Evolutionary conservation across 225 moss, liverwort and hornwort species (phyloP).

Genomic region (Antitrichia curtipendula): DNA sequence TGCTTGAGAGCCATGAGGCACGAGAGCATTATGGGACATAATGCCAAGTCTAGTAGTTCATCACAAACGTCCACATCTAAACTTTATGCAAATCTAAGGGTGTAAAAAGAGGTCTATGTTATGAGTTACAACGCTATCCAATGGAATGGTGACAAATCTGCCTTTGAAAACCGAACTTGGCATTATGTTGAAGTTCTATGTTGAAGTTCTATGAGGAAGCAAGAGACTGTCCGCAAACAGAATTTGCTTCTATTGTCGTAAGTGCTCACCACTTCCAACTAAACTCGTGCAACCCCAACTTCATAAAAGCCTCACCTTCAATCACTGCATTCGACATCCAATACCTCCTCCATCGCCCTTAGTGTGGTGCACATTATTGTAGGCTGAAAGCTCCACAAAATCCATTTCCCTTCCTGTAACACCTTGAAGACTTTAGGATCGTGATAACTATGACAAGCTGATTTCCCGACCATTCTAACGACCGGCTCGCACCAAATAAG

Average conservation of each 20-base stretch:
- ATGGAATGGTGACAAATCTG: no score
- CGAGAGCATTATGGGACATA: no score
- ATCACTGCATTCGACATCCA: conserved; percentile 77
- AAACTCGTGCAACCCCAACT: neutral
- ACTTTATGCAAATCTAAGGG: no score
- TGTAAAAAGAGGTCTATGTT: no score
- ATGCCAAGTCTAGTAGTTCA: no score
- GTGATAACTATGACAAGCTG: neutral
- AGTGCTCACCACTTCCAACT: neutral
- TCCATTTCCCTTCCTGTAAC: conserved; percentile 82
- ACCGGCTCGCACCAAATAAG: neutral
- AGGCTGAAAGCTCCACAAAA: conserved; percentile 76
- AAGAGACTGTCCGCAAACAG: neutral
- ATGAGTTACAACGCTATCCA: no score
- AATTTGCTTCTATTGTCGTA: neutral
- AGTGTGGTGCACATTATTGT: conserved; percentile 61
- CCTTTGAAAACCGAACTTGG: no score
- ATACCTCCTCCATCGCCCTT: conserved; percentile 36
- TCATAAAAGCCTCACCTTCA: neutral
- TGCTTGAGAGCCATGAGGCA: no score
- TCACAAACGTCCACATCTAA: no score
- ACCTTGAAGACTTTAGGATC: neutral
- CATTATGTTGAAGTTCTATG: no score
- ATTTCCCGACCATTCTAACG: neutral
- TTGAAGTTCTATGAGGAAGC: neutral